Evolutionary conservation across 1,139 yeast species (phyloP).

Genomic region (Saccharomyces uvarum): DNA sequence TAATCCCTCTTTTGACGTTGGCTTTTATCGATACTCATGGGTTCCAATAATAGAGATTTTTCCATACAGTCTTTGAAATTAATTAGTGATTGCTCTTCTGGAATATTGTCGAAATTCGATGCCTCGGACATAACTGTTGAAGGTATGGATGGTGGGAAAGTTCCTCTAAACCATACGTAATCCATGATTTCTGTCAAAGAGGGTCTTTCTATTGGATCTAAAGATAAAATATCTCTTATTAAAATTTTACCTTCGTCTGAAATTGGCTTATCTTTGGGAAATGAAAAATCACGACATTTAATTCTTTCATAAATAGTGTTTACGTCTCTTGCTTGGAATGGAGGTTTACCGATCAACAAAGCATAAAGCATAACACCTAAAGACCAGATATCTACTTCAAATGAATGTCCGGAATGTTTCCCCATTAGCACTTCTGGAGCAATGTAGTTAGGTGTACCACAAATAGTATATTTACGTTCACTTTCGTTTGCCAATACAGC

Average conservation of each 20-base stretch:
- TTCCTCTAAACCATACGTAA: conserved; percentile 78
- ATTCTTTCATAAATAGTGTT: conserved; percentile 89
- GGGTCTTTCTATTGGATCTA: conserved; percentile 80
- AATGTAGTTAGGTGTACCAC: conserved; percentile 97
- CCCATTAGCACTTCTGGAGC: conserved; percentile 96
- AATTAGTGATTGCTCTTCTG: conserved; percentile 52
- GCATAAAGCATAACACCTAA: conserved; percentile 94
- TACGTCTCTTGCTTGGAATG: conserved; percentile 94
- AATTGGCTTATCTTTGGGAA: conserved; percentile 67
- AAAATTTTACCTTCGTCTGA: conserved; percentile 66
- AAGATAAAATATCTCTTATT: conserved; percentile 62
- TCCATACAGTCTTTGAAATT: conserved; percentile 66
- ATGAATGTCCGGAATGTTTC: conserved; percentile 80
- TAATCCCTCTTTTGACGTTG: conserved; percentile 32
- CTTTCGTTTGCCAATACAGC: conserved; percentile 65
- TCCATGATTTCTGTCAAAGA: conserved; percentile 68
- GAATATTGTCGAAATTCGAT: conserved; percentile 48
- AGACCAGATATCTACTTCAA: conserved; percentile 95
- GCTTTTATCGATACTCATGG: conserved; percentile 40
- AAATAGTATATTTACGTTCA: conserved; percentile 81
- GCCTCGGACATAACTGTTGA: conserved; percentile 55
- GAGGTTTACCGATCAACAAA: conserved; percentile 85
- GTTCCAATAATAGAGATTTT: conserved; percentile 50
- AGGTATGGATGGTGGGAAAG: conserved; percentile 71
- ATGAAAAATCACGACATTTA: conserved; percentile 69